These are phyloP conservation scores for Pythium scleroteichum DNA, from an alignment of 352 stramenopile genomes.

Conservation along the genomic window DNA sequence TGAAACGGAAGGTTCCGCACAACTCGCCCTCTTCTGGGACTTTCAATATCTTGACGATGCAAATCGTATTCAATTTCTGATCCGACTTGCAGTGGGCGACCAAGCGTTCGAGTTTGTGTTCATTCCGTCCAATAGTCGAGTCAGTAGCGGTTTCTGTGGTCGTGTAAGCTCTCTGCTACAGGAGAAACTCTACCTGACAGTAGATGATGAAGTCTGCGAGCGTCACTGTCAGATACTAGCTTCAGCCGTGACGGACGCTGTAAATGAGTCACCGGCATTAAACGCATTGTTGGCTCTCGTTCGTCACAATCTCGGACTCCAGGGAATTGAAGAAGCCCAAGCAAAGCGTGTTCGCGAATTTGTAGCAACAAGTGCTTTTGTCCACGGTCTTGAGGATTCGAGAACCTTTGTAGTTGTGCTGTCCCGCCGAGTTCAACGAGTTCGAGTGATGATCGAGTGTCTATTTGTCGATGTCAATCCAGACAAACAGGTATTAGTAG, in stretches of 20 bases:
- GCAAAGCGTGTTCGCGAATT: too few relatives aligned
- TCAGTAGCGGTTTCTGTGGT: neutral
- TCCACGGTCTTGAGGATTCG: too few relatives aligned
- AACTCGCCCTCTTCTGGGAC: neutral
- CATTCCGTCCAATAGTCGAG: neutral
- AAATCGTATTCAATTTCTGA: neutral
- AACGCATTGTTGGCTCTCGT: neutral
- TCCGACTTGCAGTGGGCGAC: neutral
- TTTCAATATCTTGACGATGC: neutral
- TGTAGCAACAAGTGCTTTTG: too few relatives aligned
- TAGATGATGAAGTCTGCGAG: neutral
- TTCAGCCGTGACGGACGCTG: neutral
- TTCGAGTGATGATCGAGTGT: conserved; percentile 29
- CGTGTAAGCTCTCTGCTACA: neutral
- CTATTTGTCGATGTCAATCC: conserved; percentile 29
- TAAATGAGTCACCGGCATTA: neutral
- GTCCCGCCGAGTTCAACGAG: neutral
- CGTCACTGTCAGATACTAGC: neutral
- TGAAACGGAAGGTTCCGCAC: neutral
- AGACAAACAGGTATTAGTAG: conserved; percentile 27
- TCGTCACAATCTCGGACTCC: neutral
- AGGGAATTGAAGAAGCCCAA: neutral
- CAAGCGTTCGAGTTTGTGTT: neutral
- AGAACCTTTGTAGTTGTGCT: neutral
- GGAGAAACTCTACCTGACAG: conserved; percentile 4